Evolutionary conservation across 257 asterid genomes (phyloP).

Genomic region (Hygrophila difformis): DNA sequence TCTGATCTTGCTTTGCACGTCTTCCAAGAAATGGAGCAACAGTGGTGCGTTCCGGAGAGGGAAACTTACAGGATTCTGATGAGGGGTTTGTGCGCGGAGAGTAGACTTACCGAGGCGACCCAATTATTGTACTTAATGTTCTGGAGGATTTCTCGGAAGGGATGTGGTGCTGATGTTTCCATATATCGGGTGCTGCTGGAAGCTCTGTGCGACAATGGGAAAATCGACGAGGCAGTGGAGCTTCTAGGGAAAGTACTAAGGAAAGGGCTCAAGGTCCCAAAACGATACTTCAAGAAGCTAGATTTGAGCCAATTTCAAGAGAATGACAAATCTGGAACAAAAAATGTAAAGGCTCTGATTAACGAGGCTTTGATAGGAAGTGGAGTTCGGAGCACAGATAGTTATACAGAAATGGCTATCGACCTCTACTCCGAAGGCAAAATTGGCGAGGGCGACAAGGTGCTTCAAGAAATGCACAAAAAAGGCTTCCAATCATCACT

Average conservation of each 20-base stretch:
- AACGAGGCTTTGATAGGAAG: constrained; percentile 62
- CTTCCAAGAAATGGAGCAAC: constrained; percentile 77
- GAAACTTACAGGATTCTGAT: constrained; percentile 64
- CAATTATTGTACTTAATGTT: constrained; percentile 75
- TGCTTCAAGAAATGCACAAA: constrained; percentile 47
- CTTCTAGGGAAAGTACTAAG: constrained; percentile 58
- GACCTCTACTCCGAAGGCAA: constrained; percentile 69
- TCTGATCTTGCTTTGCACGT: constrained; percentile 72
- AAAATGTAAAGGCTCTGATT: constrained; percentile 40
- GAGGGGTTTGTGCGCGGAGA: constrained; percentile 81
- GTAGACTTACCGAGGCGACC: constrained; percentile 64
- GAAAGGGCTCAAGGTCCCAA: constrained; percentile 81
- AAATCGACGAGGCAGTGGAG: constrained; percentile 55
- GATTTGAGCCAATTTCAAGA: constrained; percentile 36
- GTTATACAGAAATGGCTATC: constrained; percentile 53
- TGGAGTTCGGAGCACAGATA: constrained; percentile 54
- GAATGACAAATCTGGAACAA: constrained; percentile 23
- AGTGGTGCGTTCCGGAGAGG: constrained; percentile 61
- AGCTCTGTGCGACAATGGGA: constrained; percentile 70
- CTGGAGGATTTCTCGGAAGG: constrained; percentile 79
- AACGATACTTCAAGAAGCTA: constrained; percentile 33
- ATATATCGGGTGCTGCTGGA: constrained; percentile 61
- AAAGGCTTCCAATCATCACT: constrained; percentile 47
- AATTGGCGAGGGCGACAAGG: constrained; percentile 51
- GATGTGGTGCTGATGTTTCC: constrained; percentile 69